Base-by-base conservation (phyloP, 2,329 filamentous ascomycete genomes). In the Byssochlamys sp. region DNA sequence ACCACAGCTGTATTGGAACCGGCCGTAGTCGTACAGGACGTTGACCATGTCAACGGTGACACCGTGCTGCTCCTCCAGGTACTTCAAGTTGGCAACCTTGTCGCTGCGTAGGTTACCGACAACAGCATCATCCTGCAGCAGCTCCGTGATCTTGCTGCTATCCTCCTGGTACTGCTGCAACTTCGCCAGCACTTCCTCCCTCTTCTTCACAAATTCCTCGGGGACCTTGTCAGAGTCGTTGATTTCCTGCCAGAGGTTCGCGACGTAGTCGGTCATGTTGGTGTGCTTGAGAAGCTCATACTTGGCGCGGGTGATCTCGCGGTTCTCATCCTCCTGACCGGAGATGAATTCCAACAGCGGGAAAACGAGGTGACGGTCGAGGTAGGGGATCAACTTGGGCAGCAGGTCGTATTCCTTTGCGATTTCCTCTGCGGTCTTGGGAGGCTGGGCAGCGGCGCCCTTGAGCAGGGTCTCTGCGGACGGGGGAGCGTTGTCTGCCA, bases 241-340 rank as follows among this genome's bases (percentile, higher is more conserved):
- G 65, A 99, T 84, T 70, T 96, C 89, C 73, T 89, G 88, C 81
- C 95, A 90, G 65, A 99, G 80, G 69, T 87, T 89, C 70, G 91
- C 91, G 56, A 97, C 90, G 74, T 95, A 99, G 77, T 99, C 94
- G 69, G 88, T 94, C 94, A 99, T 99, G 81, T 97, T 96, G 70
- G 94, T 97, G 75, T 91, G 87, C 80, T 95, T 92, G 66, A 99
- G 85, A 59, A 99, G 85, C 77, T 92, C 87, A 75, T 92, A 96
- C 77, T 96, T 96, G 67, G 91, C 86, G 72, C 88, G 84, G 62
- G 87, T 87, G 67, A 95, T 86, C 73, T 91, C 86, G 68, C 81
- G 83, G 66, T 85, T 83, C 69, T 91, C 88, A 73, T 91, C 86
- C 64, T 95, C 87, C 74, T 90, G 86, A 71, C 87, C 86, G 69